Base-by-base conservation (phyloP, 139 green algal genomes). In the Volvox africanus region DNA sequence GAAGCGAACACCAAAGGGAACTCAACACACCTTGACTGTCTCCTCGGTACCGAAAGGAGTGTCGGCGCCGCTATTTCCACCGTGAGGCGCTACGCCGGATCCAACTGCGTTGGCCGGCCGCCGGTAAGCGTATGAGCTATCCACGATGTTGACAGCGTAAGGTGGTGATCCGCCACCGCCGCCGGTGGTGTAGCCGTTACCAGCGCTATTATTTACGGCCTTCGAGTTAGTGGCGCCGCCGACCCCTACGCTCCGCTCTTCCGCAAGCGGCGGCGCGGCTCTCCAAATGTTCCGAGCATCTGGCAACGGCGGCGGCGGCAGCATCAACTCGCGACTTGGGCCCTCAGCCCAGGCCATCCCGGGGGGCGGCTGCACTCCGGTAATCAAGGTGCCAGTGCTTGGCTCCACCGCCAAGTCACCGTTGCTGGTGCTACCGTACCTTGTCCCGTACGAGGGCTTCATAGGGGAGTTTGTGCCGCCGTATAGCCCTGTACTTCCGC, bases 71-170 rank as follows among this genome's bases (percentile, higher is more conserved):
- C 71, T 50, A 11, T 55, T 55, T 55, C 44, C 71, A 2, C 18
- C 44, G 1, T 14, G 16, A 2, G 50, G 28, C 1, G 50, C 75
- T n/a, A 35, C 36, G 9, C 87, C 75, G 0, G 76, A 75, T 1
- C 76, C 87, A 5, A 86, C 76, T 9, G 61, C 76, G 35, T 91
- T 86, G 20, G 32, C 16, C 6, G 86, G 86, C 30, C 50, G 86
- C 9, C 86, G 73, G 71, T 65, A 90, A n/a, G 87, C 87, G 61
- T 91, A 91, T 0, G 33, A 32, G 61, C 33, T 37, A 75, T 86
- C 87, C 20, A 21, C 14, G 21, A 77, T 86, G 61, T 80, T 26
- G 2, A 76, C 44, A 18, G 87, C 87, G 76, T 91, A 91, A 33
- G 76, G 87, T 24, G 87, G 86, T 33, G 86, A 62, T 22, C 65